These are phyloP conservation scores for Boletus sp. DNA, from an alignment of 1,284 basidiomycete genomes.

Conservation along the genomic window DNA sequence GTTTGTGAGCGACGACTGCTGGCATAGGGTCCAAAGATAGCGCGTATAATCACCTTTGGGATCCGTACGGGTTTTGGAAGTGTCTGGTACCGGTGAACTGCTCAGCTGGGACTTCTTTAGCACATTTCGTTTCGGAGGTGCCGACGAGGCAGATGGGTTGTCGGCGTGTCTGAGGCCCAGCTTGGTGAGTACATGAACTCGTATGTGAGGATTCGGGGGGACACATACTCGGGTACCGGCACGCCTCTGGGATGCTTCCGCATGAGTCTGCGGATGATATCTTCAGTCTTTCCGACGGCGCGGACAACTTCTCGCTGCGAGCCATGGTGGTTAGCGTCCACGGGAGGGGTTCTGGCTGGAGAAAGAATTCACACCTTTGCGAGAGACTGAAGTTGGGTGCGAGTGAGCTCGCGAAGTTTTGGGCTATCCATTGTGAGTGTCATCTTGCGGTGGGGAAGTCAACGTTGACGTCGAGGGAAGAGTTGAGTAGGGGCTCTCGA, in stretches of 20 bases:
- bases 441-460: neutral
- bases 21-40: neutral
- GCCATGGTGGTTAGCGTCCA: neutral
- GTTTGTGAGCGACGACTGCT: neutral
- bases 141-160: neutral
- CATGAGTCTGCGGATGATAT: constrained; percentile 27
- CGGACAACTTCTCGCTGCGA: constrained; percentile 24
- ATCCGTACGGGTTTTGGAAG: neutral
- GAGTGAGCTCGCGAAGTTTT: constrained; percentile 22
- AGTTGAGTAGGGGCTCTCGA: neutral
- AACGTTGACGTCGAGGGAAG: neutral
- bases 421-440: constrained; percentile 14
- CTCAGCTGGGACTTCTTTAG: neutral
- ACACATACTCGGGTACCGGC: constrained; percentile 16
- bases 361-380: constrained; percentile 22
- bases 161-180: constrained; percentile 7
- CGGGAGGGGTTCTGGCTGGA: too few species aligned
- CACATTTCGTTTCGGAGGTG: neutral
- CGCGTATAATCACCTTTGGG: constrained; percentile 12
- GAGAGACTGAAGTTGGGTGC: constrained; percentile 26
- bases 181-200: neutral
- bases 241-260: constrained; percentile 29
- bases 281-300: constrained; percentile 28
- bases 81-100: neutral
- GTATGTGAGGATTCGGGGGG: neutral